phyloP scores from a whole-genome alignment of 139 green algal species.

The Zygnema circumcarinatum region DNA sequence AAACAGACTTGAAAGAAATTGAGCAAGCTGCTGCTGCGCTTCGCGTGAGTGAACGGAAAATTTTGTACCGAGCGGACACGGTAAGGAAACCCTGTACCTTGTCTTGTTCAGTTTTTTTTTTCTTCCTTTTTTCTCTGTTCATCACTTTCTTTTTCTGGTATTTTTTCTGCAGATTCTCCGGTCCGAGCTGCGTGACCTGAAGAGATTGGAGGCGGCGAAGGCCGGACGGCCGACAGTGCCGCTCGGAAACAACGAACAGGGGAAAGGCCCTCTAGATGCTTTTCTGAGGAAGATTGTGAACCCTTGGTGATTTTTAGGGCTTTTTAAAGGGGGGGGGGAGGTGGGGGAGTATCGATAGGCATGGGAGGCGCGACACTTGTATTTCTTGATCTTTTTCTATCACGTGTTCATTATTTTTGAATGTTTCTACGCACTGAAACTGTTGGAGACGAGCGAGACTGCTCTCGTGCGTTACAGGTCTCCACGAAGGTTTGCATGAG shows the following conservation, averaged over 20 bases:
- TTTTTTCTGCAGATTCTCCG: slow-evolving; percentile 18
- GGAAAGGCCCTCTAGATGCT: background rate
- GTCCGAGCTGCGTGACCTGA: slow-evolving; percentile 18
- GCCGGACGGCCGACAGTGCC: slow-evolving; percentile 10
- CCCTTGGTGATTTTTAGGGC: background rate
- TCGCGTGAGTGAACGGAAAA: slow-evolving; percentile 25
- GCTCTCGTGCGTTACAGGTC: too few species aligned
- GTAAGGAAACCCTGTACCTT: background rate
- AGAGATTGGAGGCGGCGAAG: slow-evolving; percentile 15
- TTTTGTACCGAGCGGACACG: slow-evolving; percentile 36
- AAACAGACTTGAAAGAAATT: slow-evolving; percentile 13
- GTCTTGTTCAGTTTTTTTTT: background rate
- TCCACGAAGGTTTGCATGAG: too few species aligned
- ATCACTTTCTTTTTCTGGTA: background rate
- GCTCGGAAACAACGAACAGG: slow-evolving; percentile 27
- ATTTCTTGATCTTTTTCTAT: too few species aligned
- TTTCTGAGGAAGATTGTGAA: background rate
- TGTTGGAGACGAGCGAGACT: too few species aligned
- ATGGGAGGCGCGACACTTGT: too few species aligned
- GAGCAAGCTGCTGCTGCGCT: slow-evolving; percentile 34
- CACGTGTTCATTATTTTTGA: too few species aligned
- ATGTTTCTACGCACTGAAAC: too few species aligned
- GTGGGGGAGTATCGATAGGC: too few species aligned
- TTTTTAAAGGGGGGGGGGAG: too few species aligned
- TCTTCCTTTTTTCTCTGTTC: background rate